phyloP scores from a whole-genome alignment of 225 moss, liverwort and hornwort species.

The Polytrichum formosum region DNA sequence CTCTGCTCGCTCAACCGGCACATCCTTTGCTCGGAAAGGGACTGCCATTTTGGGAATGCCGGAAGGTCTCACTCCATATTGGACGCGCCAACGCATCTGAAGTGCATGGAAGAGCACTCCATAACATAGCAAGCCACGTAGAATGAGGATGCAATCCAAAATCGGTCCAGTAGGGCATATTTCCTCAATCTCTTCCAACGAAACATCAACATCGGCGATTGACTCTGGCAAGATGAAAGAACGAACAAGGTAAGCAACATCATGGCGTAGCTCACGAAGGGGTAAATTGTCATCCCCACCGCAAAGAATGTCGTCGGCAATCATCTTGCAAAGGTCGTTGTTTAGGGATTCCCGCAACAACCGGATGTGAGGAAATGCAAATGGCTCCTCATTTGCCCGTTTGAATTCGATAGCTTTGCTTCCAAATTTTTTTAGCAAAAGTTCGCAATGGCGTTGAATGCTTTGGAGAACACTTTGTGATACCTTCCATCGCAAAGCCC shows the following conservation, averaged over 20 bases:
- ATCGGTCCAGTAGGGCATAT: neutral
- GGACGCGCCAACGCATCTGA: constrained; percentile 35
- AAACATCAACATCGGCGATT: neutral
- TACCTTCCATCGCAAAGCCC: constrained; percentile 12
- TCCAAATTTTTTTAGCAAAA: neutral
- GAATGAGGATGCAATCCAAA: constrained; percentile 6
- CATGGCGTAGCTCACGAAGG: constrained; percentile 6
- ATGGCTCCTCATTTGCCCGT: constrained; percentile 13
- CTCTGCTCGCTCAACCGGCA: constrained; percentile 35
- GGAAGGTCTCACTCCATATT: constrained; percentile 36
- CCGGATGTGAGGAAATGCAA: constrained; percentile 34
- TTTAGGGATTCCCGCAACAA: constrained; percentile 3
- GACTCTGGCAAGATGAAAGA: constrained; percentile 11
- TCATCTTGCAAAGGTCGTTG: constrained; percentile 8
- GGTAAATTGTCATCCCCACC: constrained; percentile 22
- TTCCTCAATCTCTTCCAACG: neutral
- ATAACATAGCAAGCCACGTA: constrained; percentile 32
- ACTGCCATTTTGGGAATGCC: constrained; percentile 32
- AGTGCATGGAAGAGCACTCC: constrained; percentile 29
- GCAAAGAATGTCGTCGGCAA: constrained; percentile 16
- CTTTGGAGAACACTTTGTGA: constrained; percentile 34
- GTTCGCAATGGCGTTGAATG: constrained; percentile 3
- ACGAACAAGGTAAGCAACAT: constrained; percentile 3
- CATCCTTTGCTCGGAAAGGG: constrained; percentile 36
- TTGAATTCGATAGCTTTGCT: constrained; percentile 10